Evolutionary conservation across 495 filamentous ascomycete genomes (phyloP), one percentile per base, ranked within the genome.

Genomic region (Talaromyces liani): DNA sequence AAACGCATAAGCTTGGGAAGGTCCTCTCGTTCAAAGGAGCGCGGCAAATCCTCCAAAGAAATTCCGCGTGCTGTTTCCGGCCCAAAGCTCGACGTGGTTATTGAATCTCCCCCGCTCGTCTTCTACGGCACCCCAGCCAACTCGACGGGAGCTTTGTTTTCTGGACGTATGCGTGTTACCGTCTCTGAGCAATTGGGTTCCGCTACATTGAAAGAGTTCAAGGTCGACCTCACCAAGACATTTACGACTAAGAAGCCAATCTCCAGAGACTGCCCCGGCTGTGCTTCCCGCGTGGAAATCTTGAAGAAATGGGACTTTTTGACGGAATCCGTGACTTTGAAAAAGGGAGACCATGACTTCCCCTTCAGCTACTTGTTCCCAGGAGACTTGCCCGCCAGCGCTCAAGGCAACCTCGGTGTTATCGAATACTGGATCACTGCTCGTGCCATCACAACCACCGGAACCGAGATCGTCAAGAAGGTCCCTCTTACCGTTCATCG

Each of bases 291-390:
- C 65, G 81, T 74, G 20, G 91, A 86, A 33, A 86, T 91, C 66
- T 67, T 98, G 57, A 87, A 87, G 66, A 84, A 81, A 33, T 97
- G 92, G 92, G 82, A 81, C 24, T 87, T 97, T 69, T 76, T 97
- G 57, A 83, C 79, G 22, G 87, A 89, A 65, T 82, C 87, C 22
- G 80, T 87, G 20, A 77, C 77, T 14, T 80, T 95, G 65, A 80
- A 76, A 45, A 78, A 80, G 60, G 90, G 88, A 60, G 72, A 82
- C 7, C 91, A 96, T 71, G 81, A 85, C 41, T 95, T 93, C 72
- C 94, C 94, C n/a, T 96, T 97, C 79, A 93, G 89, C 68, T 88
- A 93, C 62, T 78, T 98, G 24, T 79, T 99, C 45, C 90, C 90
- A 0, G 95, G 95, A 6, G 83, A 95, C 65, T 80, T 96, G 3